phyloP scores from a whole-genome alignment of 371 early-diverging fungal genomes.

The Blakeslea trispora region DNA sequence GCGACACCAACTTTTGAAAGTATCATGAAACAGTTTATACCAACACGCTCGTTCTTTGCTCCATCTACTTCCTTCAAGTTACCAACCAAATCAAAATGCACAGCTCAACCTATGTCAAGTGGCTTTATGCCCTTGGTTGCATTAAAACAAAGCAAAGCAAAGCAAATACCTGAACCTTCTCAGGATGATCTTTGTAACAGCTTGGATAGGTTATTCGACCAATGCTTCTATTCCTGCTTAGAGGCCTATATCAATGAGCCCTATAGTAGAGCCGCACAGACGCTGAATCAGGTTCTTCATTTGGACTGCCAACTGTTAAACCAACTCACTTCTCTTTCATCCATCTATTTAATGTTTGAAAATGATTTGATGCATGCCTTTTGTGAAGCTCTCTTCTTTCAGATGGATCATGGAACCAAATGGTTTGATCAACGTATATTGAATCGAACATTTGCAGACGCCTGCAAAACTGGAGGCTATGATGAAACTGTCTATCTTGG shows the following conservation, averaged over 20 bases:
- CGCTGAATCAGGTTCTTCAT: slow-evolving; percentile 21
- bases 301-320: slow-evolving; percentile 20
- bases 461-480: slow-evolving; percentile 21
- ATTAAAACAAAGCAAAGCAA: neutral
- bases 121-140: neutral
- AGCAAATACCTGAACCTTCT: neutral
- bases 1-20: neutral
- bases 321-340: slow-evolving; percentile 30
- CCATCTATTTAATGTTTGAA: slow-evolving; percentile 46
- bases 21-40: neutral
- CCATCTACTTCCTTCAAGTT: neutral
- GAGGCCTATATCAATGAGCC: slow-evolving; percentile 24
- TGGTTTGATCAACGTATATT: slow-evolving; percentile 39
- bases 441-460: slow-evolving; percentile 36
- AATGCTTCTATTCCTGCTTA: slow-evolving; percentile 9
- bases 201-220: slow-evolving; percentile 23
- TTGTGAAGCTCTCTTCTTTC: slow-evolving; percentile 34
- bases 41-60: neutral
- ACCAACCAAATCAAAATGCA: neutral
- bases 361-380: slow-evolving; percentile 47
- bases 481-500: slow-evolving; percentile 23
- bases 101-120: neutral
- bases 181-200: neutral
- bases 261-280: slow-evolving; percentile 21
- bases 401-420: slow-evolving; percentile 37